phyloP scores from a whole-genome alignment of 768 basidiomycete genomes.

The Albatrellus ellisii region DNA sequence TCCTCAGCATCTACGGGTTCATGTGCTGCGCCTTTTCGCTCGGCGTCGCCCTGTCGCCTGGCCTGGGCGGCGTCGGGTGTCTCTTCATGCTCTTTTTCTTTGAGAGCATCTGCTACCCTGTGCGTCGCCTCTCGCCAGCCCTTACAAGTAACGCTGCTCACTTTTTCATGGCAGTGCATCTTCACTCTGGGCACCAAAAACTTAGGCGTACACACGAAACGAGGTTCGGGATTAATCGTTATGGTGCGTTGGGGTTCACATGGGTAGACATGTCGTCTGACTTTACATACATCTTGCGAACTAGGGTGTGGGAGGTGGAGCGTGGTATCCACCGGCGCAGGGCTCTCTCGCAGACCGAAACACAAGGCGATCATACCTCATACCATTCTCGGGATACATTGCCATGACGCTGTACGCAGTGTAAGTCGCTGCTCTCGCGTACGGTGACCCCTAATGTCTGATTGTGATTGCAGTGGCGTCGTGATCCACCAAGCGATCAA shows the following conservation, averaged over 20 bases:
- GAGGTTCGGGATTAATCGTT: conserved; percentile 49
- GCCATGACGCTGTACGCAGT: conserved; percentile 45
- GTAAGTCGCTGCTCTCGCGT: conserved; percentile 23
- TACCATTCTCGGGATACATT: conserved; percentile 44
- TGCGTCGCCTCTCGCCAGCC: conserved; percentile 16
- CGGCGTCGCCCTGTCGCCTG: conserved; percentile 34
- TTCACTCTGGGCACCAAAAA: conserved; percentile 58
- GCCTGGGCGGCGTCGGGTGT: conserved; percentile 43
- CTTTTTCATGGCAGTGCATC: conserved; percentile 27
- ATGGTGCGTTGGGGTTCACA: conserved; percentile 26
- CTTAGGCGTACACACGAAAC: conserved; percentile 45
- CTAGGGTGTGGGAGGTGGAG: conserved; percentile 48
- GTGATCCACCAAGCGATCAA: conserved; percentile 36
- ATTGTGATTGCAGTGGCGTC: conserved; percentile 35
- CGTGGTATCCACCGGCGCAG: conserved; percentile 57
- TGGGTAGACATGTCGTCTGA: not conserved
- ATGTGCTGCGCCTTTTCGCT: conserved; percentile 39
- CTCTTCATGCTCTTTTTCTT: conserved; percentile 60
- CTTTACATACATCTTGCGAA: not conserved
- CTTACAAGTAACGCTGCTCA: not conserved
- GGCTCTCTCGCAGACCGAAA: conserved; percentile 37
- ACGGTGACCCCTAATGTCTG: too few species aligned
- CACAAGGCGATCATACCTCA: conserved; percentile 44
- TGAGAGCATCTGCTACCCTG: conserved; percentile 64
- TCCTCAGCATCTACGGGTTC: conserved; percentile 40